Conservation (phyloP, 805 yeast genomes). For the Phaffomyces opuntiae region DNA sequence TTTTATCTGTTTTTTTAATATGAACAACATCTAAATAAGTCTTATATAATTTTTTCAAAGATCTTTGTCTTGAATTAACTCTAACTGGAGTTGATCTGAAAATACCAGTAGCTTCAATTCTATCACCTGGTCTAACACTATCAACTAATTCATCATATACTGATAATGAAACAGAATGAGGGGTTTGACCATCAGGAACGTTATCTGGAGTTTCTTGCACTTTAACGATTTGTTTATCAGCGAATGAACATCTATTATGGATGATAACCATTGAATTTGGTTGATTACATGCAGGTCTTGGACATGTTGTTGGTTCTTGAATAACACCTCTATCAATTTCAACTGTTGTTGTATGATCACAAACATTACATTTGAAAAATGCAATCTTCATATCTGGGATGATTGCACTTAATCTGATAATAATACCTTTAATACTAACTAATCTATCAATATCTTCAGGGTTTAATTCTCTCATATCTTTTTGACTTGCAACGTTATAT, state of each 20-base stretch:
- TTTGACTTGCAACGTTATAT: conserved; percentile 62
- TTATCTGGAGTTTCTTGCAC: conserved; percentile 94
- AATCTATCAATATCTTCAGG: conserved; percentile 93
- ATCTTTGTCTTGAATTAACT: conserved; percentile 76
- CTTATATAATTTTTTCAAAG: conserved; percentile 77
- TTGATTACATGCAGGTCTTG: conserved; percentile 79
- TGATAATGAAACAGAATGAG: conserved; percentile 89
- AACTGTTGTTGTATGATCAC: conserved; percentile 86
- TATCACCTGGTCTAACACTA: conserved; percentile 91
- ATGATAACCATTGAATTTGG: conserved; percentile 82
- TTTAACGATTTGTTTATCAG: conserved; percentile 91
- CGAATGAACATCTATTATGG: conserved; percentile 88
- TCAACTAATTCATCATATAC: conserved; percentile 96
- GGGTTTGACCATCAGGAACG: conserved; percentile 98
- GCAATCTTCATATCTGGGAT: conserved; percentile 98
- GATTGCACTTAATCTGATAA: conserved; percentile 79
- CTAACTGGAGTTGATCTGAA: conserved; percentile 90
- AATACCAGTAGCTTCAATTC: conserved; percentile 92
- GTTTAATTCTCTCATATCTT: conserved; percentile 87
- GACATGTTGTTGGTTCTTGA: conserved; percentile 88
- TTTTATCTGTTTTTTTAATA: conserved; percentile 76
- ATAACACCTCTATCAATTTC: conserved; percentile 94
- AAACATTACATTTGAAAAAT: conserved; percentile 89
- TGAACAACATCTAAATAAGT: conserved; percentile 94
- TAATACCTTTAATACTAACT: conserved; percentile 86